These are phyloP conservation scores for Lippia alba DNA, from an alignment of 305 asterid genomes.

Conservation along the genomic window DNA sequence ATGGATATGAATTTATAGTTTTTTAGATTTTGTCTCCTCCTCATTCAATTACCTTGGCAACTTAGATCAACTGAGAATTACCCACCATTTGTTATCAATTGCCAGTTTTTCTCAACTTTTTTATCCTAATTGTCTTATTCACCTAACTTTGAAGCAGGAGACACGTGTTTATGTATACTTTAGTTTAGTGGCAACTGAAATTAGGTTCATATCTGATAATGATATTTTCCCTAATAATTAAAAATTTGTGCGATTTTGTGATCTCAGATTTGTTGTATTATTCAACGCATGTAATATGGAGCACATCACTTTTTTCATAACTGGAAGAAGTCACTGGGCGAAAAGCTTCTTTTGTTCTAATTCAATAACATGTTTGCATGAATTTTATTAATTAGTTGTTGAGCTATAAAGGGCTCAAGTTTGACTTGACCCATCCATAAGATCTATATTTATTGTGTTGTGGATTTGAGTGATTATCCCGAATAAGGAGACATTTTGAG, in stretches of 20 bases:
- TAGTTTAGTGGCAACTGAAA: background rate
- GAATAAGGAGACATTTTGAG: too few relatives aligned
- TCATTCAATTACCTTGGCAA: constrained; percentile 11
- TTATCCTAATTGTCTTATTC: constrained; percentile 21
- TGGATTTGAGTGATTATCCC: too few relatives aligned
- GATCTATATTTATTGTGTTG: too few relatives aligned
- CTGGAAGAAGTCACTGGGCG: constrained; percentile 2
- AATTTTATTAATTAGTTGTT: constrained; percentile 6
- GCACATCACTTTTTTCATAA: constrained; percentile 13
- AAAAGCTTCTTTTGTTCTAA: background rate
- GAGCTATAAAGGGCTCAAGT: constrained; percentile 15
- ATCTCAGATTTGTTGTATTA: background rate
- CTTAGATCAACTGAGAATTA: constrained; percentile 9
- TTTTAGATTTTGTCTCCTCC: constrained; percentile 16
- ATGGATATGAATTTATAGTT: background rate
- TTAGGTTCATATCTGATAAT: background rate
- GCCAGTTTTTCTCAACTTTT: constrained; percentile 6
- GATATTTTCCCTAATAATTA: background rate
- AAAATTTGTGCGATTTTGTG: background rate
- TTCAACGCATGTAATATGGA: background rate
- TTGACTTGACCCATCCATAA: too few relatives aligned
- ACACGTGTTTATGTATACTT: background rate
- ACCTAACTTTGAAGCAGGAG: background rate
- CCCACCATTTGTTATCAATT: background rate
- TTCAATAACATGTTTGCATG: background rate